Evolutionary conservation across 305 asterid genomes (phyloP).

Genomic region (Striga hermonthica): DNA sequence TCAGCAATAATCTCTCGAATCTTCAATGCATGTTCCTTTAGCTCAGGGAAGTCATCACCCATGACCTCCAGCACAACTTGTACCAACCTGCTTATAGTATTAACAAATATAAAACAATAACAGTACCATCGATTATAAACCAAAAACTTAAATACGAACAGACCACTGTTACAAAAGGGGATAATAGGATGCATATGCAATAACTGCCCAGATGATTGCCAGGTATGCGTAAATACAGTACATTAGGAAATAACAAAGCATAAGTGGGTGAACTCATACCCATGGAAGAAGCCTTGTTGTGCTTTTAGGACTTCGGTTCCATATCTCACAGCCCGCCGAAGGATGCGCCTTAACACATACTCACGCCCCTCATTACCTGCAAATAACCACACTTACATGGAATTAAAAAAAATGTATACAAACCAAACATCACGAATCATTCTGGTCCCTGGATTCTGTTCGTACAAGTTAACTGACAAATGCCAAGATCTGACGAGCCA

Average conservation of each 20-base stretch:
- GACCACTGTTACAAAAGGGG: slow-evolving; percentile 3
- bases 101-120: slow-evolving; percentile 26
- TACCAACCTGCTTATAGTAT: slow-evolving; percentile 58
- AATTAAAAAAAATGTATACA: neutral
- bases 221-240: slow-evolving; percentile 1
- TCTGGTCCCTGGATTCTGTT: slow-evolving; percentile 6
- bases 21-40: slow-evolving; percentile 56
- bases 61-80: slow-evolving; percentile 74
- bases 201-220: neutral
- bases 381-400: slow-evolving; percentile 20
- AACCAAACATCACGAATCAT: slow-evolving; percentile 13
- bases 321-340: slow-evolving; percentile 93
- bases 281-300: slow-evolving; percentile 72
- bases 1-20: slow-evolving; percentile 74
- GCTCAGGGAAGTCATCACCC: slow-evolving; percentile 91
- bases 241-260: neutral
- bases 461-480: neutral
- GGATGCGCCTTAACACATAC: slow-evolving; percentile 90
- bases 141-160: slow-evolving; percentile 2
- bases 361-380: slow-evolving; percentile 99
- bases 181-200: neutral
- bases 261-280: slow-evolving; percentile 43
- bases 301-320: slow-evolving; percentile 95
- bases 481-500: slow-evolving; percentile 2
- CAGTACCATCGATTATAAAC: slow-evolving; percentile 13